These are phyloP conservation scores for Melaleuca alternifolia DNA, from an alignment of 345 rosid genomes.

Conservation along the genomic window DNA sequence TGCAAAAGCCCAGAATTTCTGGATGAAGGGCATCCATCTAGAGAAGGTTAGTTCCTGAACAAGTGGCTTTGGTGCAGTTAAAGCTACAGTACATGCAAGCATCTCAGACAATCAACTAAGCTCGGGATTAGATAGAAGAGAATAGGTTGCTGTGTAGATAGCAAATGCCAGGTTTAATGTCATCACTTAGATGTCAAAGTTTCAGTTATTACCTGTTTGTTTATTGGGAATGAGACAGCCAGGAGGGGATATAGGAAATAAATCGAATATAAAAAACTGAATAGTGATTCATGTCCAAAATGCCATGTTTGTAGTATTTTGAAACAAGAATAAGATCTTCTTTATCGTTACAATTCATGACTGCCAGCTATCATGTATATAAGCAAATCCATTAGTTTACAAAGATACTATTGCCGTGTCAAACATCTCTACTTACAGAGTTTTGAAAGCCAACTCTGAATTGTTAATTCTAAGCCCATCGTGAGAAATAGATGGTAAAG, in stretches of 20 bases:
- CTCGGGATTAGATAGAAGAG: neutral
- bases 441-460: neutral
- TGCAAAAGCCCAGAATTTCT: neutral
- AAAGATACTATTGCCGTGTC: neutral
- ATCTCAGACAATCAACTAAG: neutral
- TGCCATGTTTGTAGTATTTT: neutral
- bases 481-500: neutral
- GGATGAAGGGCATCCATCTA: neutral
- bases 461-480: neutral
- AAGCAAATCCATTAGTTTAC: neutral
- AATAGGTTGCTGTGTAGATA: neutral
- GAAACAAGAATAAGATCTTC: neutral
- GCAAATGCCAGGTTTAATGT: neutral
- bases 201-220: neutral
- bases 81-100: neutral
- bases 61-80: neutral
- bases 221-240: neutral
- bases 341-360: neutral
- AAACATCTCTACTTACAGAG: neutral
- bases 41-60: neutral
- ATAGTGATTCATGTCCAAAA: neutral
- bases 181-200: neutral
- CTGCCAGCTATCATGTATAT: neutral
- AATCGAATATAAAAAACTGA: neutral
- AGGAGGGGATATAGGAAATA: neutral